Evolutionary conservation across 202 grass and related monocot species (phyloP).

Genomic region (Eragrostis tef): DNA sequence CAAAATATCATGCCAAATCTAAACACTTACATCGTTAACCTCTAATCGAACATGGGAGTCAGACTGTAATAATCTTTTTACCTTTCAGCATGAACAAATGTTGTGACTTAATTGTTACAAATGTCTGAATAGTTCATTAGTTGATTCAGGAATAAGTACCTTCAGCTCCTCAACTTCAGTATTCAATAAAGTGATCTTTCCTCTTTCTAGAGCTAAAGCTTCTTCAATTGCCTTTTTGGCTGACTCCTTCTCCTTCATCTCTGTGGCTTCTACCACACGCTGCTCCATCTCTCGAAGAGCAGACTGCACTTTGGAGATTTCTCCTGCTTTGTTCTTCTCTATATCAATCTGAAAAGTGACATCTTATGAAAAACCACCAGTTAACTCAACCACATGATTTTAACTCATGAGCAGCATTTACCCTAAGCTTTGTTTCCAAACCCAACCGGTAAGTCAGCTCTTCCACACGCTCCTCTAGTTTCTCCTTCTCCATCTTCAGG

Average conservation of each 20-base stretch:
- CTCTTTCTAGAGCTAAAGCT: conserved; percentile 58
- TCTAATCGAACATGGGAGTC: conserved; percentile 15
- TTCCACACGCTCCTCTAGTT: conserved; percentile 69
- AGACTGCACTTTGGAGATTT: conserved; percentile 59
- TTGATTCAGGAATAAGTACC: conserved; percentile 44
- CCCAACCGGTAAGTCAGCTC: conserved; percentile 62
- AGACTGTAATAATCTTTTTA: neutral
- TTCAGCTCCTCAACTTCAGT: conserved; percentile 57
- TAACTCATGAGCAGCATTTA: conserved; percentile 45
- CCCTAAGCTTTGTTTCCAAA: conserved; percentile 68
- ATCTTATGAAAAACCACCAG: neutral
- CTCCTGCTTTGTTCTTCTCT: conserved; percentile 55
- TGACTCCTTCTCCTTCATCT: conserved; percentile 46
- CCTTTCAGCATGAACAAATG: neutral
- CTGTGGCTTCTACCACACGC: conserved; percentile 51
- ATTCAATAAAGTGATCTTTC: conserved; percentile 50
- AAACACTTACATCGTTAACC: neutral
- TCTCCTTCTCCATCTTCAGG: conserved; percentile 69
- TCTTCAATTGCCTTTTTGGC: conserved; percentile 53
- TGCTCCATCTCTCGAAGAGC: conserved; percentile 53
- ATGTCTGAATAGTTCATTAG: conserved; percentile 7
- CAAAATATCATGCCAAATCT: conserved; percentile 39
- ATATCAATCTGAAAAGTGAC: conserved; percentile 55
- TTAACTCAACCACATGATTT: conserved; percentile 28
- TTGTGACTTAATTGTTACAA: neutral